Conservation (phyloP, 208 protist species). For the Tritrichomonas foetus region DNA sequence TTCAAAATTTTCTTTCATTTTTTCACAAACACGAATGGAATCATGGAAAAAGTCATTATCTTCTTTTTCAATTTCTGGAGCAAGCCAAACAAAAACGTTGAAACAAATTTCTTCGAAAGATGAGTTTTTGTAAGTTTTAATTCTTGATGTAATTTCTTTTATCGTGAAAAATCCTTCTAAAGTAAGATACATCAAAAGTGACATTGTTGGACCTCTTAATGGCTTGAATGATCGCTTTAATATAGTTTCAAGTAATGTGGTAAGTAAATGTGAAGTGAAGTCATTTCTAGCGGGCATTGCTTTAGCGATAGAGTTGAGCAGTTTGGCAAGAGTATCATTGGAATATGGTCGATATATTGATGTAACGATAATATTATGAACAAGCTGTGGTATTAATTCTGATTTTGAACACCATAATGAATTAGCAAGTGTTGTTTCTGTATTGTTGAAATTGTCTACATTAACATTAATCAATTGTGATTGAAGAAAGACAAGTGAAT, state of each 20-base stretch:
- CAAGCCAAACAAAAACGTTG: neutral
- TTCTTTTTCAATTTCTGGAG: neutral
- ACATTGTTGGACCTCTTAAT: neutral
- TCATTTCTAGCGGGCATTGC: neutral
- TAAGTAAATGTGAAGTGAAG: neutral
- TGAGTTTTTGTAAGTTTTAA: neutral
- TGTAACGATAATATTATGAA: neutral
- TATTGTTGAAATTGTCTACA: no score
- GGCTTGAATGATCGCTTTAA: neutral
- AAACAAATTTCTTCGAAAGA: neutral
- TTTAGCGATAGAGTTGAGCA: neutral
- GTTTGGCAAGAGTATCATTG: neutral
- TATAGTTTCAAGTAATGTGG: neutral
- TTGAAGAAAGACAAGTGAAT: no score
- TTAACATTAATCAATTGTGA: no score
- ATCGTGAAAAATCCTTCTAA: neutral
- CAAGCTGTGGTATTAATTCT: neutral
- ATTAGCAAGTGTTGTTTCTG: no score
- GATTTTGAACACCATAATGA: no score
- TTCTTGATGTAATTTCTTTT: neutral
- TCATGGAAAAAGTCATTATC: neutral
- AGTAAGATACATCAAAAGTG: neutral
- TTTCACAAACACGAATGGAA: neutral
- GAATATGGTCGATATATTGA: neutral
- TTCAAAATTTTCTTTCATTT: neutral